Evolutionary conservation across 371 early-diverging fungal genomes (phyloP).

Genomic region (Mucor velutinosus): DNA sequence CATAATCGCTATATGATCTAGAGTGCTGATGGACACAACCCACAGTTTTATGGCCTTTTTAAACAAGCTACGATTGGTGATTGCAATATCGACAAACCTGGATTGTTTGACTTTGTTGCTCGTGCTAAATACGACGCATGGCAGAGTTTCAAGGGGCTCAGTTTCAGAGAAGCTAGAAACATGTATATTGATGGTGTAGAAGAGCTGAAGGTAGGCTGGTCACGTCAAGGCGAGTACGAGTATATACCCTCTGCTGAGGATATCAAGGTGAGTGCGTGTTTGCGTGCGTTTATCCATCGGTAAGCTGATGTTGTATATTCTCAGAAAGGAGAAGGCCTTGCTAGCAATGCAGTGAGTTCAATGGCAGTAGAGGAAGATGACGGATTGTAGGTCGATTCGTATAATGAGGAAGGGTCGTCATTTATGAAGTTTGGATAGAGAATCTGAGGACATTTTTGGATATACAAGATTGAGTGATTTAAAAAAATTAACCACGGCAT

Average conservation of each 20-base stretch:
- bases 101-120: slow-evolving; percentile 48
- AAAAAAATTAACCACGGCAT: slow-evolving; percentile 10
- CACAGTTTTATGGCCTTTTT: slow-evolving; percentile 49
- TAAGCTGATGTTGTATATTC: too few relatives aligned
- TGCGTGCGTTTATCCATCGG: not conserved
- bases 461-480: slow-evolving; percentile 31
- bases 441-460: slow-evolving; percentile 37
- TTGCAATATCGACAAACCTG: slow-evolving; percentile 37
- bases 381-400: not conserved
- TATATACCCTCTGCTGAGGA: slow-evolving; percentile 22
- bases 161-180: slow-evolving; percentile 29
- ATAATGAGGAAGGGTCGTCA: not conserved
- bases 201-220: slow-evolving; percentile 42
- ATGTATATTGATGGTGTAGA: slow-evolving; percentile 41
- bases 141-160: slow-evolving; percentile 34
- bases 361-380: slow-evolving; percentile 26
- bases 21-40: not conserved
- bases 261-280: slow-evolving; percentile 6
- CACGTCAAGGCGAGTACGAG: slow-evolving; percentile 42
- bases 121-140: slow-evolving; percentile 60
- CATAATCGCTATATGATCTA: not conserved
- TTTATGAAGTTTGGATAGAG: slow-evolving; percentile 9
- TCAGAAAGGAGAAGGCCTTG: slow-evolving; percentile 10
- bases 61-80: slow-evolving; percentile 54
- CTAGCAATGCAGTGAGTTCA: slow-evolving; percentile 32